Evolutionary conservation across 2,329 filamentous ascomycete species (phyloP), one percentile per base, ranked within the genome.

Genomic region (Aspergillus chevalieri): DNA sequence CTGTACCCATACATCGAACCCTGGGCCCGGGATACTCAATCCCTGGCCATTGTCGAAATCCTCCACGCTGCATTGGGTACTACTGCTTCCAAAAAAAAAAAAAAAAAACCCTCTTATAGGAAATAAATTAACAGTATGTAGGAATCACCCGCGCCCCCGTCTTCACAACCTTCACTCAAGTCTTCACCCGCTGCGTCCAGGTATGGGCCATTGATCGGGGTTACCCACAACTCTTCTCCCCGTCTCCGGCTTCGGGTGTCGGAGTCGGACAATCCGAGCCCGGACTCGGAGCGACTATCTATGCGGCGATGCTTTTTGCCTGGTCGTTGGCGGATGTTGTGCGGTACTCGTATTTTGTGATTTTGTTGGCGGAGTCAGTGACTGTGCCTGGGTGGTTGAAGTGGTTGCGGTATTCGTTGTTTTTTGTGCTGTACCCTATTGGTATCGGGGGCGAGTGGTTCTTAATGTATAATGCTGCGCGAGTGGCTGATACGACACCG

Each of bases 141-240:
- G 63, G 59, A 47, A 50, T 65, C 21, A 63, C 61, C 41, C 57
- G 60, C 38, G 53, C 60, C 26, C 60, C 63, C 14, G 51, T 65
- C 46, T 60, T 60, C 47, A 64, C 61, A 5, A 65, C 62, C 39
- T 65, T 64, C 46, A 64, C 61, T 0, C 61, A 65, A 47, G 55
- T 59, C 21, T 65, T 63, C 47, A 60, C 61, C 14, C 63, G 63
- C 44, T 60, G 56, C 49, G 57, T 63, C n/a, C 63, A 65, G 41
- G 62, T 64, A 48, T 65, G 63, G 61, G 62, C 62, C 22, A 59
- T 65, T 15, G 58, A 63, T 28, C 58, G 61, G 55, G 58, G 52
- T 6, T 65, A 57, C 17, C 55, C 63, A 1, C 33, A 36, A 3
- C 17, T 17, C 47, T 1, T 61, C 61, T 12, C 17, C 3, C 5